phyloP scores from a whole-genome alignment of 768 basidiomycete species.

The Dentipellis fragilis region DNA sequence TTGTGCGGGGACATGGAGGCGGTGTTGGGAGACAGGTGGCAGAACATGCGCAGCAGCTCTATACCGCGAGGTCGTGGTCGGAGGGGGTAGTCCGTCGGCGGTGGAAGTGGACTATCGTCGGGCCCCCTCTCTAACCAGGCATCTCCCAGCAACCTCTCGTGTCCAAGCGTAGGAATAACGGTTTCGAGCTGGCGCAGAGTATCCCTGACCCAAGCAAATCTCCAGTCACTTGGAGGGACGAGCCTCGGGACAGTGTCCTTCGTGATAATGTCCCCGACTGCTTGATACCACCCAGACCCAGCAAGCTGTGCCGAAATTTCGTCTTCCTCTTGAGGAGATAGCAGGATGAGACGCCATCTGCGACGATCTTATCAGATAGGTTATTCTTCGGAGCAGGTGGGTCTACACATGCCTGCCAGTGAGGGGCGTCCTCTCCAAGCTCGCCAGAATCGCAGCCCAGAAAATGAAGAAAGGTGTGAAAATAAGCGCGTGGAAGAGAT shows the following conservation, averaged over 20 bases:
- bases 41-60: constrained; percentile 53
- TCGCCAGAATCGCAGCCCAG: constrained; percentile 61
- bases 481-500: constrained; percentile 43
- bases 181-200: constrained; percentile 71
- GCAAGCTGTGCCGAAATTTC: constrained; percentile 74
- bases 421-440: constrained; percentile 68
- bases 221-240: constrained; percentile 77
- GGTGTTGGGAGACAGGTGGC: constrained; percentile 11
- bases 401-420: constrained; percentile 58
- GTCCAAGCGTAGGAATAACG: constrained; percentile 57
- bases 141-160: constrained; percentile 43
- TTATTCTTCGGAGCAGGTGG: constrained; percentile 15
- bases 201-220: constrained; percentile 76
- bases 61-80: constrained; percentile 75
- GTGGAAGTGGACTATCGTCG: constrained; percentile 56
- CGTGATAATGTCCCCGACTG: constrained; percentile 71
- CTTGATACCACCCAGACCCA: constrained; percentile 79
- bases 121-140: constrained; percentile 45
- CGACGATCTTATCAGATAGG: neutral
- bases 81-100: constrained; percentile 74
- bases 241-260: constrained; percentile 47
- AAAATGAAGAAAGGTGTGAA: constrained; percentile 53
- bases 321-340: constrained; percentile 91
- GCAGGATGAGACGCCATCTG: constrained; percentile 80
- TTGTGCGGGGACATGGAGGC: constrained; percentile 36